These are phyloP conservation scores for Eucalyptus shirleyi DNA, from an alignment of 345 rosid genomes.

Conservation along the genomic window DNA sequence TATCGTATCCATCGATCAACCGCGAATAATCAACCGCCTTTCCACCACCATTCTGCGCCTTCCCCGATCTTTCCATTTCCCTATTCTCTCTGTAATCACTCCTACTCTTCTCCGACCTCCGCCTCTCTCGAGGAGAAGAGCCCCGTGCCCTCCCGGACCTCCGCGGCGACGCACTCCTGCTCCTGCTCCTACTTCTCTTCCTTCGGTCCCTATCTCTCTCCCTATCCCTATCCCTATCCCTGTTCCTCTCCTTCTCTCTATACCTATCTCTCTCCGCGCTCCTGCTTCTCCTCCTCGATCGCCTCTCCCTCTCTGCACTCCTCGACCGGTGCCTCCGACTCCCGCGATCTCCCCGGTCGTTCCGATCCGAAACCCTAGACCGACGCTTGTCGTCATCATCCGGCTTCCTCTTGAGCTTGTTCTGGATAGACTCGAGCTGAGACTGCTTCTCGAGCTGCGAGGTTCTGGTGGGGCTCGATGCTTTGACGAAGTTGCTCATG, in stretches of 20 bases:
- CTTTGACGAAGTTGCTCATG: constrained; percentile 57
- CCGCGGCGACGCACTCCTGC: constrained; percentile 21
- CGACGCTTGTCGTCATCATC: neutral
- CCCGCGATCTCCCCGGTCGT: neutral
- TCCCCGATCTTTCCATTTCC: neutral
- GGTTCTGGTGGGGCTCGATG: constrained; percentile 46
- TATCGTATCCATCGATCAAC: constrained; percentile 58
- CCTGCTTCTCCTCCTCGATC: constrained; percentile 24
- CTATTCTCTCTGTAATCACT: neutral
- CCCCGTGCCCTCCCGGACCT: constrained; percentile 11
- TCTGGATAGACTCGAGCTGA: constrained; percentile 53
- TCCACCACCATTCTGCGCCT: neutral
- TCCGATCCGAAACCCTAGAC: constrained; percentile 11
- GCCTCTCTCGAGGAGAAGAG: constrained; percentile 1
- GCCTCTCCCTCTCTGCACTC: constrained; percentile 22
- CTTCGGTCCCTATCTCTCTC: neutral
- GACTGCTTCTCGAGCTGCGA: constrained; percentile 40
- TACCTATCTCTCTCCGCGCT: constrained; percentile 25
- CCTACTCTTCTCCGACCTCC: constrained; percentile 12
- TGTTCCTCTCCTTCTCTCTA: constrained; percentile 12
- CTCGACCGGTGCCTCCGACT: constrained; percentile 8
- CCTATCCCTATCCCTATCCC: neutral
- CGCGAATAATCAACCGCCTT: constrained; percentile 34
- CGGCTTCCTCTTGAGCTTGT: constrained; percentile 57
- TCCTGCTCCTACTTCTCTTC: constrained; percentile 12